These are phyloP conservation scores for Wickerhamiella nectarea DNA, from an alignment of 805 yeast species.

Conservation along the genomic window DNA sequence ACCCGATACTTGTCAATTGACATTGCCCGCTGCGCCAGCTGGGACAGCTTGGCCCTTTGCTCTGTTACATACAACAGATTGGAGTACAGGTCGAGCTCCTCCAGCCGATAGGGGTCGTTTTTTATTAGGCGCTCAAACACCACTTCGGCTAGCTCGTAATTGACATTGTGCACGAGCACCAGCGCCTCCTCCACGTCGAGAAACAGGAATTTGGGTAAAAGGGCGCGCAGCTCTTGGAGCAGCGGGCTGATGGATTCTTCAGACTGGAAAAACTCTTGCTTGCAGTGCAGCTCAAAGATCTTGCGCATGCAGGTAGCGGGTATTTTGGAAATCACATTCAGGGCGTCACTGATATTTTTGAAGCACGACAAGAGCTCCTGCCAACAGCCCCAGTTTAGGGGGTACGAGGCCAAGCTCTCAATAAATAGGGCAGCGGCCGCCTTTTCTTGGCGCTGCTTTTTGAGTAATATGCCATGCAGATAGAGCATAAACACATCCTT, in stretches of 20 bases:
- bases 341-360: conserved; percentile 40
- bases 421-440: conserved; percentile 50
- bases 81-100: conserved; percentile 87
- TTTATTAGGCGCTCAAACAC: conserved; percentile 62
- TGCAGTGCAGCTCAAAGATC: conserved; percentile 51
- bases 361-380: conserved; percentile 55
- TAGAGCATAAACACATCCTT: conserved; percentile 53
- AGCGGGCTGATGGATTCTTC: conserved; percentile 37
- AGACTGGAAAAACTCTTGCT: conserved; percentile 53
- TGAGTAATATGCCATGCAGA: conserved; percentile 52
- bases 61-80: conserved; percentile 91
- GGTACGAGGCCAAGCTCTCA: conserved; percentile 50
- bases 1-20: conserved; percentile 77
- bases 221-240: conserved; percentile 34
- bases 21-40: conserved; percentile 71
- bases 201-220: conserved; percentile 63
- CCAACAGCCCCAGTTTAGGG: conserved; percentile 94
- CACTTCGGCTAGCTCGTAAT: conserved; percentile 65
- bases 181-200: conserved; percentile 73
- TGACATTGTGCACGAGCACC: conserved; percentile 69
- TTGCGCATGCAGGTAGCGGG: conserved; percentile 27
- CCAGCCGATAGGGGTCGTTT: conserved; percentile 73
- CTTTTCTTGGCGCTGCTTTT: conserved; percentile 45
- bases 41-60: conserved; percentile 68
- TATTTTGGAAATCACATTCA: background rate